Evolutionary conservation across 2,329 filamentous ascomycete species (phyloP).

Genomic region (Penicillium sp.): DNA sequence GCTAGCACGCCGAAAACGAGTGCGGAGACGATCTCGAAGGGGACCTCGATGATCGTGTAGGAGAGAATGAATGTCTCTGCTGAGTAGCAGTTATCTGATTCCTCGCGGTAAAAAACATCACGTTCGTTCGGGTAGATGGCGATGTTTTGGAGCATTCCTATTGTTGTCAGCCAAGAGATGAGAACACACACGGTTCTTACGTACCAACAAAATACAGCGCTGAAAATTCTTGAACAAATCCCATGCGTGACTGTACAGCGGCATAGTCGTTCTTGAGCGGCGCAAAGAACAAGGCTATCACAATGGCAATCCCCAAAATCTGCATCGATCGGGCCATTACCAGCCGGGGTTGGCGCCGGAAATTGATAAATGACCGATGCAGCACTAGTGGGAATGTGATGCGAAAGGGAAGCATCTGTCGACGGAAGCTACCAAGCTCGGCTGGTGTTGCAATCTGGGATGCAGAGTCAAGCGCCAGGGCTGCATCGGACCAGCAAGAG

Average conservation of each 20-base stretch:
- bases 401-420: conserved; percentile 61
- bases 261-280: conserved; percentile 68
- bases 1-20: conserved; percentile 66
- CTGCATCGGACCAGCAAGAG: conserved; percentile 52
- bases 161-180: background rate
- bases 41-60: conserved; percentile 69
- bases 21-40: conserved; percentile 67
- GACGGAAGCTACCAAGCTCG: conserved; percentile 67
- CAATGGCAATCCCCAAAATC: conserved; percentile 61
- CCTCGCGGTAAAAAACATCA: conserved; percentile 75
- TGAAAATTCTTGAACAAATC: conserved; percentile 70
- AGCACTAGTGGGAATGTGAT: conserved; percentile 67
- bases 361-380: conserved; percentile 67
- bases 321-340: conserved; percentile 67
- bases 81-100: conserved; percentile 70
- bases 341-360: conserved; percentile 64
- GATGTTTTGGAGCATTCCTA: conserved; percentile 77
- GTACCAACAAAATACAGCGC: conserved; percentile 48
- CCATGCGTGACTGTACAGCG: conserved; percentile 70
- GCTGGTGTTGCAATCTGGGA: conserved; percentile 64
- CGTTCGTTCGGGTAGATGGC: conserved; percentile 70
- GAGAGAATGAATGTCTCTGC: conserved; percentile 69
- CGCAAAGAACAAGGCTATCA: conserved; percentile 69
- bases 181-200: conserved; percentile 3
- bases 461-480: conserved; percentile 20